Conservation (phyloP, 176 grass and related monocot species). For the Zizania latifolia region DNA sequence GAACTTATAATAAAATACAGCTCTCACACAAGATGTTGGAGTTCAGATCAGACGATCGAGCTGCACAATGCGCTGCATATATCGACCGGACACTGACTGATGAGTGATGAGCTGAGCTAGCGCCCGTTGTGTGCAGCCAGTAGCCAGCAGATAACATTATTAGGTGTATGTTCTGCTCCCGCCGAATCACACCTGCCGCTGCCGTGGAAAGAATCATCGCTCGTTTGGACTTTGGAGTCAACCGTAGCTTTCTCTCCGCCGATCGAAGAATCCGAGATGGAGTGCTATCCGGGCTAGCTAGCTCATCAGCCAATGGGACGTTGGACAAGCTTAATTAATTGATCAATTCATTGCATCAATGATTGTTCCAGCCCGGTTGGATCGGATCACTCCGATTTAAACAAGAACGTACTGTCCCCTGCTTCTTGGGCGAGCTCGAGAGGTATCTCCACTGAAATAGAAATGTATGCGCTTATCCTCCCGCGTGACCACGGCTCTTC, state of each 20-base stretch:
- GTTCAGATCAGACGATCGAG: neutral
- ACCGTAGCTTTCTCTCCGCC: neutral
- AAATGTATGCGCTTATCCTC: neutral
- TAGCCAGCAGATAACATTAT: neutral
- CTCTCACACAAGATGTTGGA: neutral
- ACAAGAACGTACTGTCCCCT: conserved; percentile 16
- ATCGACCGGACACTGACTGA: neutral
- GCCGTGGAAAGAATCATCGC: conserved; percentile 15
- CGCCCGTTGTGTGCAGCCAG: neutral
- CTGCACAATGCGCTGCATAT: neutral
- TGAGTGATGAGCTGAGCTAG: neutral
- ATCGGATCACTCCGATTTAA: neutral
- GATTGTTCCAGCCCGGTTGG: neutral
- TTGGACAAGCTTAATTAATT: neutral
- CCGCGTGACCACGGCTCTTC: neutral
- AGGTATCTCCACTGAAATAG: conserved; percentile 5
- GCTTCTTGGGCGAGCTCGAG: conserved; percentile 6
- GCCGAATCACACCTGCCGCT: neutral
- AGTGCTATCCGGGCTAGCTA: neutral
- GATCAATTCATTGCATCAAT: neutral
- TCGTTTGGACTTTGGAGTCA: neutral
- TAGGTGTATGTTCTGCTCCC: neutral
- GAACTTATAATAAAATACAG: neutral
- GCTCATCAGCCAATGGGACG: neutral
- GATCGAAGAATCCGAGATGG: neutral